A percentile compares a stretch with the other conserved stretches of the same genome.
phyloP scores from a whole-genome alignment of 768 basidiomycete genomes.

The Phlegmacium glaucopus region DNA sequence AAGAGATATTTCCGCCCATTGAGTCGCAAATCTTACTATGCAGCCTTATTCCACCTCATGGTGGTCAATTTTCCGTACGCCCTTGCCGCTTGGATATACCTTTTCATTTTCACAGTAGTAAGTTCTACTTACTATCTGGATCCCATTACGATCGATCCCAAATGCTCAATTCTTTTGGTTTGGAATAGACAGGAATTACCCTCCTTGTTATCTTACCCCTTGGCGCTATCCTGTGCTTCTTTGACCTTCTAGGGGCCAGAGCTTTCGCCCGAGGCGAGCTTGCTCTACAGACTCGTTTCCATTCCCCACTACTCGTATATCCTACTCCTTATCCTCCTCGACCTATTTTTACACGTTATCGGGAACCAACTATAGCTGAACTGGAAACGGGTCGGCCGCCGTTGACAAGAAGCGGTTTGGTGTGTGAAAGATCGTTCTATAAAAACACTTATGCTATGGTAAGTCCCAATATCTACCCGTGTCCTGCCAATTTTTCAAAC shows the following conservation, averaged over 20 bases:
- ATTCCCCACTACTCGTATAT: constrained; percentile 57
- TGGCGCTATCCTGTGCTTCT: constrained; percentile 74
- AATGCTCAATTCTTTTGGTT: background rate
- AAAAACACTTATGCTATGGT: constrained; percentile 83
- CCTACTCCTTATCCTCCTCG: constrained; percentile 61
- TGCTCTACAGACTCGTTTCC: constrained; percentile 65
- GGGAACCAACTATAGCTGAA: constrained; percentile 45
- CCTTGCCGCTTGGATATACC: constrained; percentile 71
- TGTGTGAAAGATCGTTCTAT: constrained; percentile 71
- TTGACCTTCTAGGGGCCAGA: constrained; percentile 72
- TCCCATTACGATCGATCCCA: background rate
- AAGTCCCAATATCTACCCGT: constrained; percentile 20
- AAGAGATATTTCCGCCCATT: constrained; percentile 66
- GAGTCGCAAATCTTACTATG: constrained; percentile 52
- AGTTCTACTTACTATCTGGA: constrained; percentile 25
- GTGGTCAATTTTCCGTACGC: constrained; percentile 80
- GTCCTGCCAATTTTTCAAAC: background rate
- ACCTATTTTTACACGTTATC: constrained; percentile 71
- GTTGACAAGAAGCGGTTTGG: constrained; percentile 20
- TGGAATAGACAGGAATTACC: constrained; percentile 66
- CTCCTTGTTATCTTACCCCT: constrained; percentile 77
- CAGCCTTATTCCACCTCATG: constrained; percentile 63
- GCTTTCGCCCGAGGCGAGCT: constrained; percentile 73
- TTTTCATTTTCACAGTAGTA: constrained; percentile 80
- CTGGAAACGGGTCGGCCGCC: constrained; percentile 39